These are phyloP conservation scores for Rhodotorula kratochvilovae DNA, from an alignment of 768 basidiomycete genomes.

Conservation along the genomic window DNA sequence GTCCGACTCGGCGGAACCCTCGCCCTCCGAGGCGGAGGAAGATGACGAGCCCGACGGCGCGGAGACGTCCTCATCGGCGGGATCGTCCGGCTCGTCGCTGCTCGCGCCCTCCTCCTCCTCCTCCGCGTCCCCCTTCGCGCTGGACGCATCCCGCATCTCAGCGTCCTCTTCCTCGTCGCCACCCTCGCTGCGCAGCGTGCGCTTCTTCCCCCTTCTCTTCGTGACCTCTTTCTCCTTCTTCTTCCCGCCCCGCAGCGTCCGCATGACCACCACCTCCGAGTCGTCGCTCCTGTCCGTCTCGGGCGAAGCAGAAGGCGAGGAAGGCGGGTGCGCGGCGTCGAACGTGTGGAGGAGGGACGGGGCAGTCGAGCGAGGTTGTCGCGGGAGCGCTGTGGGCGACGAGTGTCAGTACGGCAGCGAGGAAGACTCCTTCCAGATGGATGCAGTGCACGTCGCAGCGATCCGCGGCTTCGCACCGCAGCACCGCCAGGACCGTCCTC, in stretches of 20 bases:
- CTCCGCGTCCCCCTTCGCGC: not conserved
- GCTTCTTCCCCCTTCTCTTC: not conserved
- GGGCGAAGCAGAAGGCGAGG: not conserved
- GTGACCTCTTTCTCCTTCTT: not conserved
- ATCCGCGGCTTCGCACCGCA: no score
- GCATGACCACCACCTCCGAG: not conserved
- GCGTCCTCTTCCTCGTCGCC: constrained; percentile 7
- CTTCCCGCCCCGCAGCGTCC: not conserved
- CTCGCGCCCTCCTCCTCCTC: constrained; percentile 2
- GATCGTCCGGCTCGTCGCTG: not conserved
- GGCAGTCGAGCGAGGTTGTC: not conserved
- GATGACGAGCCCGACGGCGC: not conserved
- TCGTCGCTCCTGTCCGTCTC: not conserved
- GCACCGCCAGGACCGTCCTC: no score
- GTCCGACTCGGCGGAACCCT: not conserved
- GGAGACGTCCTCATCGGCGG: constrained; percentile 2
- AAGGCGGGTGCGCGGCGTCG: not conserved
- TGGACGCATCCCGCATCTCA: not conserved
- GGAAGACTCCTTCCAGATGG: no score
- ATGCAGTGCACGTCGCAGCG: no score
- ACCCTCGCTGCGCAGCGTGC: not conserved
- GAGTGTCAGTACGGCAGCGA: no score
- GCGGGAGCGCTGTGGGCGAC: constrained; percentile 18
- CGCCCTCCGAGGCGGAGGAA: not conserved
- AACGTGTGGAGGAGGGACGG: constrained; percentile 15